Percentiles rank a stretch among this genome's conserved stretches.
These are phyloP conservation scores for Talaromyces sp. DNA, from an alignment of 2,329 filamentous ascomycete species.

Conservation along the genomic window DNA sequence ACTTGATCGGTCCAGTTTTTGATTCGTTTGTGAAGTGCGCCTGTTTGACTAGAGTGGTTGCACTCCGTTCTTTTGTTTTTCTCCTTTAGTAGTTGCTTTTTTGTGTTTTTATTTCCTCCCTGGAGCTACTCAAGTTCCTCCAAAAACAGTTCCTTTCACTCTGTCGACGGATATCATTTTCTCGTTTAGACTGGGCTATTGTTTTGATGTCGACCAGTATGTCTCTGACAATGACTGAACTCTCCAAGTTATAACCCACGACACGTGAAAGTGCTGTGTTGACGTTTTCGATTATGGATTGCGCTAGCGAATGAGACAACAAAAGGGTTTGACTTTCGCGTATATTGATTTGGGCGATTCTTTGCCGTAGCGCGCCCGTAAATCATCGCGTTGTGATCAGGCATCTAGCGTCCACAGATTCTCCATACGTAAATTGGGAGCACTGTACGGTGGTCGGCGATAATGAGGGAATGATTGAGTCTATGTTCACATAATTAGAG, in stretches of 20 bases:
- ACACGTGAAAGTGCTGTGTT: not conserved
- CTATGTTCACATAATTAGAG: not conserved
- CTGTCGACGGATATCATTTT: not conserved
- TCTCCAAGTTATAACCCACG: not conserved
- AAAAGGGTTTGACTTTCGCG: not conserved
- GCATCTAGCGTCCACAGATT: not conserved
- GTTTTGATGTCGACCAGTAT: not conserved
- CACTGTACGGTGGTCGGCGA: not conserved
- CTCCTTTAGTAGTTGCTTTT: not conserved
- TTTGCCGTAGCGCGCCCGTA: not conserved
- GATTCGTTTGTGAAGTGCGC: not conserved
- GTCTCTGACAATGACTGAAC: not conserved
- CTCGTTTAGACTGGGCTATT: not conserved
- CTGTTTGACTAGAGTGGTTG: not conserved
- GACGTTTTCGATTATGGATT: not conserved
- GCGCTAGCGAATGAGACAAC: not conserved
- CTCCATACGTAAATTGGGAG: not conserved
- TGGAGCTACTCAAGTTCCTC: not conserved
- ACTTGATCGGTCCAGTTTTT: not conserved
- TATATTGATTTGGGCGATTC: not conserved
- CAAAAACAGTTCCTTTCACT: not conserved
- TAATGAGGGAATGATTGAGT: not conserved
- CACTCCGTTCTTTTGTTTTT: not conserved
- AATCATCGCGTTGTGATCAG: not conserved
- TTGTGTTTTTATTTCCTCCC: not conserved